These are phyloP conservation scores for Lycium ferocissimum DNA, from an alignment of 257 asterid genomes.

Conservation along the genomic window DNA sequence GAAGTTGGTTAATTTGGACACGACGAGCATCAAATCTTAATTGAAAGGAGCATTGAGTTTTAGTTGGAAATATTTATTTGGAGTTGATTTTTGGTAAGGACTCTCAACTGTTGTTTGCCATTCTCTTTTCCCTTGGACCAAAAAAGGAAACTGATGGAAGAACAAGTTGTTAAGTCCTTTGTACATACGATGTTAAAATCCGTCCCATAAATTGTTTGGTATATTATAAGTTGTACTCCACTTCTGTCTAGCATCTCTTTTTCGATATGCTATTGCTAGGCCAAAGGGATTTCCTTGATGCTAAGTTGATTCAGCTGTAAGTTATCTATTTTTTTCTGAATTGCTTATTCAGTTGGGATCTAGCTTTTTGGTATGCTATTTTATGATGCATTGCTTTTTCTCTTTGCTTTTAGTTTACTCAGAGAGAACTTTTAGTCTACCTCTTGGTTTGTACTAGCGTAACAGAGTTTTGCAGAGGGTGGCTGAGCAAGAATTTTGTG, in stretches of 20 bases:
- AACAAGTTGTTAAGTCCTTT: slow-evolving; percentile 32
- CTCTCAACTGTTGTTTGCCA: slow-evolving; percentile 27
- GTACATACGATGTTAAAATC: slow-evolving; percentile 40
- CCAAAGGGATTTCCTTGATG: not conserved
- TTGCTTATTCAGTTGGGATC: not conserved
- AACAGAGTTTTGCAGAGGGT: not conserved
- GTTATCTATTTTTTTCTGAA: not conserved
- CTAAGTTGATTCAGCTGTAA: not conserved
- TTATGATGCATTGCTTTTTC: not conserved
- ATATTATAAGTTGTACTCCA: slow-evolving; percentile 10
- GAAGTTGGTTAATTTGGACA: slow-evolving; percentile 28
- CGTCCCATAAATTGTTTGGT: slow-evolving; percentile 6
- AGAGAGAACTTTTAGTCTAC: not conserved
- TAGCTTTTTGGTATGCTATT: not conserved
- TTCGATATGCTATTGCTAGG: slow-evolving; percentile 27
- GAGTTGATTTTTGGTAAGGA: slow-evolving; percentile 31
- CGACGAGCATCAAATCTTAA: slow-evolving; percentile 32
- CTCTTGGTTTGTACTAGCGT: not conserved
- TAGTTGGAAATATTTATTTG: slow-evolving; percentile 34
- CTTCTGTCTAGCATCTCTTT: not conserved
- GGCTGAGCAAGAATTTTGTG: not conserved
- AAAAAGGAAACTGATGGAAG: slow-evolving; percentile 21
- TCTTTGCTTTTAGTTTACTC: not conserved
- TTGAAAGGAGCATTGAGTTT: slow-evolving; percentile 18
- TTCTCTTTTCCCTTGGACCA: slow-evolving; percentile 31